Evolutionary conservation across 2,329 filamentous ascomycete genomes (phyloP), one percentile per base, ranked within the genome.

Genomic region (Calonectria montana): DNA sequence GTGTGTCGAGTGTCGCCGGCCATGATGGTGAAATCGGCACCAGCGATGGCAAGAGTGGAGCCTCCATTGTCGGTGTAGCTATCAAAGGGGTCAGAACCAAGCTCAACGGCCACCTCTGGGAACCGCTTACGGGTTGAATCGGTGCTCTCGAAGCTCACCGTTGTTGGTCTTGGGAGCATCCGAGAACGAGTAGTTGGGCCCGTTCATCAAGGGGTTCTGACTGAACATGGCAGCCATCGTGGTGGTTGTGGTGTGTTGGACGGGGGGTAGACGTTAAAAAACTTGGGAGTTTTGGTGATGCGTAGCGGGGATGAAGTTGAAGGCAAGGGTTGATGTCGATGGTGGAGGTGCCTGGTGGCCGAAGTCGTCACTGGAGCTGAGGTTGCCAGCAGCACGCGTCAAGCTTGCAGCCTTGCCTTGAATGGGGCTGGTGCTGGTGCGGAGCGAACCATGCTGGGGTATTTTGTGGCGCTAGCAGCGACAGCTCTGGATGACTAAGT

Each of bases 61-160:
- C 97, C 97, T 79, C 97, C 97, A 84, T 99, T 99, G 88, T 99
- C 96, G 77, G 97, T 97, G 86, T 99, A 99, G 79, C 94, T 97
- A 78, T 4, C 43, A 12, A 18, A 27, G 27, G 57, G 69, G 77
- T 41, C 75, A 65, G 29, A 43, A 25, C 10, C 67, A 64, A 62
- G 59, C 47, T 59, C 21, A 23, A 8, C 12, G 2, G n/a, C 27
- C 29, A 16, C 15, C 5, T 6, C 31, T 35, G 27, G 5, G 48
- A 29, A 50, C 61, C 47, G 62, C 94, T 81, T 90, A 98, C 96
- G 96, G 96, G 86, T 98, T 96, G 87, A 98, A 98, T 79, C 92
- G 91, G 86, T 97, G 96, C 87, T 97, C 86, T 78, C 90, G 88
- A 73, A 88, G 87, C 80, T 90, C 89, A 76, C 88, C 90, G 50